Base-by-base conservation (phyloP, 1,139 yeast genomes). In the Nakaseomyces sp. region DNA sequence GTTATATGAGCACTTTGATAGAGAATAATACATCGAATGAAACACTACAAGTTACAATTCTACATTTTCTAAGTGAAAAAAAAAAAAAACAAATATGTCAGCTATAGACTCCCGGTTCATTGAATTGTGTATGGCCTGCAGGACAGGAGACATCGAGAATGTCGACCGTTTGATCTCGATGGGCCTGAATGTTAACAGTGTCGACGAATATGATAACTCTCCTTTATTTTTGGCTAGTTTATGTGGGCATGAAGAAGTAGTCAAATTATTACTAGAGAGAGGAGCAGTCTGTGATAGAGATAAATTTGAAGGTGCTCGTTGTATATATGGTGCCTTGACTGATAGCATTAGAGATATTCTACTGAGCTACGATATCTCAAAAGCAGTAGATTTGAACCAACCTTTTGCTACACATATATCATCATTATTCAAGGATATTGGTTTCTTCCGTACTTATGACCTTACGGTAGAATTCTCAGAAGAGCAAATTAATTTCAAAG, bases 211-310 rank as follows among this genome's bases (percentile, higher is more conserved):
- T 73, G 84, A 84, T 58, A 79, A 81, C 57, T 74, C 88, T 2
- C 93, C 93, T 0, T 67, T 84, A 49, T 79, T 80, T 48, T 63
- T 83, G 25, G 85, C 88, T 8, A 77, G 86, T 24, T 57, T 84
- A 10, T 83, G 93, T 64, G 94, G 94, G 0, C 91, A 83, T 60
- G 72, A 70, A 49, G 66, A 67, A 1, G 71, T 83, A 7, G 93
- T 84, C 13, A 70, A 68, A 46, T 62, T 79, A 43, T 64, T 84
- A 25, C 65, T 84, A 9, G 70, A 79, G 43, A 64, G 74, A 42
- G 94, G 94, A 6, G 88, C 93, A 0, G 71, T 78, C 2, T 81
- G 89, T 60, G 89, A 82, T 58, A 70, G 88, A 56, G 91, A 83
- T 56, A 79, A 88, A 17, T 79, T 78, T 56, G 85, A 83, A 60